These are phyloP conservation scores for Seiridium unicorne DNA, from an alignment of 2,329 filamentous ascomycete species.

Conservation along the genomic window DNA sequence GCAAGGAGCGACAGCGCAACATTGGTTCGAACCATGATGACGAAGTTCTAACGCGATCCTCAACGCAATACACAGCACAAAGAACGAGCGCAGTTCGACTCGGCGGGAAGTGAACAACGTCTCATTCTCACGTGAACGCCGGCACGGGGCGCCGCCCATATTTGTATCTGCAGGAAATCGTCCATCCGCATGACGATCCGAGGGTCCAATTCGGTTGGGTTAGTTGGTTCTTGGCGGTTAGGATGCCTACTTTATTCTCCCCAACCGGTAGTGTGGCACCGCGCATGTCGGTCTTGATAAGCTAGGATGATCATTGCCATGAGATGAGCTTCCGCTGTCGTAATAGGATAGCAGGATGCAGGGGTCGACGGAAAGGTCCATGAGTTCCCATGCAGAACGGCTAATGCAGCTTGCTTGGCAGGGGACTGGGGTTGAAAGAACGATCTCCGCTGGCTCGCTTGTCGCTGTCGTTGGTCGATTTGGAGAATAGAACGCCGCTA, in stretches of 20 bases:
- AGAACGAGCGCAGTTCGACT: conserved; percentile 11
- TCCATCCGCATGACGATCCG: background rate
- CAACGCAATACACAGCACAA: conserved; percentile 3
- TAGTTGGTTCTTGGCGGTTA: background rate
- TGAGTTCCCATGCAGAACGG: background rate
- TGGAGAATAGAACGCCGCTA: background rate
- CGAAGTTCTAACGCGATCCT: conserved; percentile 7
- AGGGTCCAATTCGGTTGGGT: background rate
- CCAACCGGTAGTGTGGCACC: conserved; percentile 8
- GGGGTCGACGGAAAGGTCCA: conserved; percentile 7
- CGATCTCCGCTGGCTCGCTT: background rate
- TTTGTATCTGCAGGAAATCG: conserved; percentile 14
- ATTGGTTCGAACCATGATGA: conserved; percentile 25
- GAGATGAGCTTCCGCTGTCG: conserved; percentile 19
- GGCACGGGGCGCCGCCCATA: conserved; percentile 13
- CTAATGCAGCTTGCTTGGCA: conserved; percentile 1
- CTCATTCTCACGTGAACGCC: background rate
- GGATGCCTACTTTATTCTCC: background rate
- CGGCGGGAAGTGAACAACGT: conserved; percentile 4
- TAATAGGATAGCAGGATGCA: conserved; percentile 13
- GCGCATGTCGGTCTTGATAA: conserved; percentile 14
- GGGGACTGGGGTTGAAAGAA: background rate
- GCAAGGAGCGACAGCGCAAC: conserved; percentile 23
- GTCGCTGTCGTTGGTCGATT: background rate
- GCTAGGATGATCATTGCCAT: conserved; percentile 14